Conservation (phyloP, 352 stramenopile genomes). For the Phytophthora litchii region DNA sequence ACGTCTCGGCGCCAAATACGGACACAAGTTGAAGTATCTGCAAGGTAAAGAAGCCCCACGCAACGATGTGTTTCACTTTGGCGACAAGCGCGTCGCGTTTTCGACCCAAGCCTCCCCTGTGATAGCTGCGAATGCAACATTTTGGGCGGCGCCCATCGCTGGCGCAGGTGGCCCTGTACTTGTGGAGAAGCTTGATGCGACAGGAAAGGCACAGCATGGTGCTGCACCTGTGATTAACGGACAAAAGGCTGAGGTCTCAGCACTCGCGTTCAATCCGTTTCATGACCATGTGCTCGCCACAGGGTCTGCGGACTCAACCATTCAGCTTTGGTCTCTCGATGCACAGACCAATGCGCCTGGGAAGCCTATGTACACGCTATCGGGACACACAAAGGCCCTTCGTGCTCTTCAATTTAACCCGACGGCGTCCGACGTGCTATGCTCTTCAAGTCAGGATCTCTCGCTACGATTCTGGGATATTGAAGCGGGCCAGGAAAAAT, state of each 20-base stretch:
- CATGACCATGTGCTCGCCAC: slow-evolving; percentile 56
- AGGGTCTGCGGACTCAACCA: slow-evolving; percentile 57
- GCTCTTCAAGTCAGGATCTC: slow-evolving; percentile 60
- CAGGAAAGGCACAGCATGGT: slow-evolving; percentile 54
- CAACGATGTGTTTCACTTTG: slow-evolving; percentile 63
- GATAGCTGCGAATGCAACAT: slow-evolving; percentile 59
- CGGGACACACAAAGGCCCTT: slow-evolving; percentile 58
- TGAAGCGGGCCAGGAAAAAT: slow-evolving; percentile 49
- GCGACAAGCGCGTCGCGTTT: slow-evolving; percentile 47
- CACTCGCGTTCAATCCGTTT: slow-evolving; percentile 73
- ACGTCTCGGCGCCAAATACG: slow-evolving; percentile 69
- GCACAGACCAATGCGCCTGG: slow-evolving; percentile 11
- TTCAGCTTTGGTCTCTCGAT: slow-evolving; percentile 68
- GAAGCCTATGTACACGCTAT: slow-evolving; percentile 34
- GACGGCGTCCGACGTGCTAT: slow-evolving; percentile 62
- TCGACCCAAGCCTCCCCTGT: slow-evolving; percentile 50
- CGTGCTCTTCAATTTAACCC: slow-evolving; percentile 74
- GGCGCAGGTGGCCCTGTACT: slow-evolving; percentile 74
- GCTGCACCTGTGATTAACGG: slow-evolving; percentile 58
- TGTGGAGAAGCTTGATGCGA: slow-evolving; percentile 47
- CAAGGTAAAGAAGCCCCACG: slow-evolving; percentile 63
- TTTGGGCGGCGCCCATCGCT: slow-evolving; percentile 60
- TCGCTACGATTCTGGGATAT: slow-evolving; percentile 82
- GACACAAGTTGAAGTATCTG: slow-evolving; percentile 86
- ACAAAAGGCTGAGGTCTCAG: slow-evolving; percentile 67